Base-by-base conservation (phyloP, 176 grass and related monocot species). In the Pontederia crassipes region DNA sequence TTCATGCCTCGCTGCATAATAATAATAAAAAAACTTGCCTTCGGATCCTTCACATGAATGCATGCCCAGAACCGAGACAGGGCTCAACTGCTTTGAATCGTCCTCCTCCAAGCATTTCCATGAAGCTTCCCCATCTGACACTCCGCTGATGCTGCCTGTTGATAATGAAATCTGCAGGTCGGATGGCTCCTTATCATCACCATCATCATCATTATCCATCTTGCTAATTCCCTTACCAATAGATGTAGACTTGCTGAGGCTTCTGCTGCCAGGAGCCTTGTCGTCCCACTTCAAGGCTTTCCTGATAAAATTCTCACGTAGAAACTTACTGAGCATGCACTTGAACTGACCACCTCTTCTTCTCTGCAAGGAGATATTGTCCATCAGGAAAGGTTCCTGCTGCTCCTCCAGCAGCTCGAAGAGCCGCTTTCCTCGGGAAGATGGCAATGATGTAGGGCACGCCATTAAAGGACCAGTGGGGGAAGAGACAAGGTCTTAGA, bases 331-430 rank as follows among this genome's bases (percentile, higher is more conserved):
- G 14, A 17, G 12, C 51, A 3, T 54, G 51, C 32, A 40, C 32
- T 40, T 40, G 32, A 40, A 40, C 32, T 16, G 12, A 2, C 59
- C n/a, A 13, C 59, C 15, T 8, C 14, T 45, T 45, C 14, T 62
- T 14, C 29, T 12, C n/a, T 45, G 28, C 13, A 40, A 40, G 61
- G 47, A 48, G 9, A 24, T 16, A 12, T 40, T 40, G 6, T 64
- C 61, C 61, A 64, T 20, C 8, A 49, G 17, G 46, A 65, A 65
- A 1, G 62, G 62, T 10, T 65, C 62, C 24, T 49, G 62, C 13
- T 35, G 62, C 32, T 65, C 62, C 14, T 65, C 10, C 13, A 65
- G 62, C 46, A 65, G 16, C 16, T 65, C 62, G 45, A 49, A 49
- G 14, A 65, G 62, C 17, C 62, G 45, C 15, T 45, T 45, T 6